These are phyloP conservation scores for Pterocarpus macrocarpus DNA, from an alignment of 306 rosid genomes.

Conservation along the genomic window DNA sequence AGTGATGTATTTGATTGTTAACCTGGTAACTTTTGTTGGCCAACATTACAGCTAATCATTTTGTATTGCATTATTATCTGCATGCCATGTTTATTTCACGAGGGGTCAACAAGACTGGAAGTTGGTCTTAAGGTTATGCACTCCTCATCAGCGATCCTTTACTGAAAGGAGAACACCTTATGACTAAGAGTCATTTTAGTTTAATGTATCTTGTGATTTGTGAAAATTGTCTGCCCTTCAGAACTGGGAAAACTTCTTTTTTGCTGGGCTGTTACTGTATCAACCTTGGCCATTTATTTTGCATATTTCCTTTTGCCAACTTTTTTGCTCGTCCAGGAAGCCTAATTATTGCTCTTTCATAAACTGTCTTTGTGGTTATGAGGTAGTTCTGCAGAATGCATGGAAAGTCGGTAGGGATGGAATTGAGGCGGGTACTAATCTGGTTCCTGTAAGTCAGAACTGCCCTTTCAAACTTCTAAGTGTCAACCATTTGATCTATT, in stretches of 20 bases:
- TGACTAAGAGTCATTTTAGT: conserved; percentile 18
- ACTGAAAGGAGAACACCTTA: conserved; percentile 6
- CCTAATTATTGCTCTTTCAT: conserved; percentile 22
- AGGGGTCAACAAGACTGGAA: background rate
- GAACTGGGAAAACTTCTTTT: background rate
- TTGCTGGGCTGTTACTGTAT: conserved; percentile 11
- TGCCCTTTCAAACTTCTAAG: conserved; percentile 32
- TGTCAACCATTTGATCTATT: conserved; percentile 22
- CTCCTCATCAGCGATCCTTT: background rate
- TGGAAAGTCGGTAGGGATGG: conserved; percentile 88
- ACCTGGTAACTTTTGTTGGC: background rate
- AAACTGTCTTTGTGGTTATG: conserved; percentile 27
- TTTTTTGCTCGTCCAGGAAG: conserved; percentile 1
- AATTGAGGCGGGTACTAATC: conserved; percentile 68
- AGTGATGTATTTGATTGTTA: conserved; percentile 1
- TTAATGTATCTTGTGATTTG: conserved; percentile 22
- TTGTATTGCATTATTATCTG: background rate
- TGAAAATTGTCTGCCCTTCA: conserved; percentile 7
- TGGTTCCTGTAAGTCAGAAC: conserved; percentile 58
- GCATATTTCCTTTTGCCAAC: background rate
- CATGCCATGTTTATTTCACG: background rate
- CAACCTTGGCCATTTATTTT: background rate
- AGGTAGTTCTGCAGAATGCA: conserved; percentile 74
- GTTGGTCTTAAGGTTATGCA: conserved; percentile 15
- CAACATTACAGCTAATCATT: background rate